These are phyloP conservation scores for Colletotrichum sp. DNA, from an alignment of 2,329 filamentous ascomycete species.

Conservation along the genomic window DNA sequence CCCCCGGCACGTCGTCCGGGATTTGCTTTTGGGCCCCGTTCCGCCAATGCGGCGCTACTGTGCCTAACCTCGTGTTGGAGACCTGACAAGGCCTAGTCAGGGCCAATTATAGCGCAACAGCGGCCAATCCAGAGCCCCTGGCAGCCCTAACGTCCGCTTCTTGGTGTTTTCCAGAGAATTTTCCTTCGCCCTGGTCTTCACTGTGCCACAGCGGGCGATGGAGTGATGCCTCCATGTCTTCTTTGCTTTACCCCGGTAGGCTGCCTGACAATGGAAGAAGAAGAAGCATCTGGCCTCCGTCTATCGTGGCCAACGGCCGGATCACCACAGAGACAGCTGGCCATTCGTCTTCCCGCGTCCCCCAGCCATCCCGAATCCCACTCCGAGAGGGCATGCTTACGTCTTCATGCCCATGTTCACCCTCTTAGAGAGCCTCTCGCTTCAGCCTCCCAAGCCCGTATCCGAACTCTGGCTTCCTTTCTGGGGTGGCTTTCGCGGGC, in stretches of 20 bases:
- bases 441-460: not conserved
- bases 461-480: not conserved
- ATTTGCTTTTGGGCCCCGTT: slow-evolving; percentile 1
- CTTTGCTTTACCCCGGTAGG: not conserved
- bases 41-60: slow-evolving; percentile 19
- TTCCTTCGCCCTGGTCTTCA: not conserved
- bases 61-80: slow-evolving; percentile 17
- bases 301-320: not conserved
- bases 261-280: not conserved
- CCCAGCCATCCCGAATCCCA: not conserved
- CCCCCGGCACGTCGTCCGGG: not conserved
- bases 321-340: slow-evolving; percentile 8
- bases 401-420: not conserved
- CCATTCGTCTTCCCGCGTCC: not conserved
- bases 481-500: not conserved
- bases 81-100: not conserved
- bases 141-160: not conserved
- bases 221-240: not conserved
- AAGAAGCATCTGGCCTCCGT: not conserved
- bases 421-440: not conserved
- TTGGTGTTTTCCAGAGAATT: not conserved
- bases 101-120: slow-evolving; percentile 12
- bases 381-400: not conserved
- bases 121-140: not conserved
- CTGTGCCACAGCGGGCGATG: not conserved